Conservation (phyloP, 1,284 basidiomycete genomes). For the Spongispora temasekensis region DNA sequence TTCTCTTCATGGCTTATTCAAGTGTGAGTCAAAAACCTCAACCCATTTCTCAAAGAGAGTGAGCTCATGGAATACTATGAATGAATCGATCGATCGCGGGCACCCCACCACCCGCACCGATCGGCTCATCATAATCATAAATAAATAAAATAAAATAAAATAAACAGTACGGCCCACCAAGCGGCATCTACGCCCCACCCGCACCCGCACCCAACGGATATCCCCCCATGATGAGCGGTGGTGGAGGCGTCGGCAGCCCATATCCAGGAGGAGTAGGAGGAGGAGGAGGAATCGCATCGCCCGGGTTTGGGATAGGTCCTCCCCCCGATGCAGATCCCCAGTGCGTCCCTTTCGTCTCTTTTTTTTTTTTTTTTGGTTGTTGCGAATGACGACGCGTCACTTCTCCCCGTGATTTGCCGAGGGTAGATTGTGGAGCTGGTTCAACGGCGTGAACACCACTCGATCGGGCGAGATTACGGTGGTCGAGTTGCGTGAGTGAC, state of each 20-base stretch:
- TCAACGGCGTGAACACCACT: slow-evolving; percentile 68
- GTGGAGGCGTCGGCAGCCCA: no score
- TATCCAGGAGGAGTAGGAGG: no score
- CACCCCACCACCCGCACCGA: neutral
- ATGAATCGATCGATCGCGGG: no score
- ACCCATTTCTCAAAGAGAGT: no score
- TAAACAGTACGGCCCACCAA: slow-evolving; percentile 33
- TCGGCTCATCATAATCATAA: no score
- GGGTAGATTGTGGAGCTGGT: slow-evolving; percentile 73
- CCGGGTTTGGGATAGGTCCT: slow-evolving; percentile 13
- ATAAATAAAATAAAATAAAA: no score
- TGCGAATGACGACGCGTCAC: neutral
- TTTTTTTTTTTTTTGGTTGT: neutral
- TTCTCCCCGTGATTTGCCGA: no score
- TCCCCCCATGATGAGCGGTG: no score
- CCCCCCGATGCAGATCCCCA: slow-evolving; percentile 64
- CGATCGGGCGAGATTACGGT: slow-evolving; percentile 67
- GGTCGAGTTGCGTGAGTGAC: slow-evolving; percentile 59
- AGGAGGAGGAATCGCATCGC: no score
- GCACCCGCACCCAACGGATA: neutral
- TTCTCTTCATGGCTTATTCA: no score
- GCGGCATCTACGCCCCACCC: slow-evolving; percentile 10
- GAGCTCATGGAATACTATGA: no score
- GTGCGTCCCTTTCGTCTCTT: slow-evolving; percentile 40
- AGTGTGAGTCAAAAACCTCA: neutral